Conservation (phyloP, 345 rosid species). For the Pelargonium nanum region DNA sequence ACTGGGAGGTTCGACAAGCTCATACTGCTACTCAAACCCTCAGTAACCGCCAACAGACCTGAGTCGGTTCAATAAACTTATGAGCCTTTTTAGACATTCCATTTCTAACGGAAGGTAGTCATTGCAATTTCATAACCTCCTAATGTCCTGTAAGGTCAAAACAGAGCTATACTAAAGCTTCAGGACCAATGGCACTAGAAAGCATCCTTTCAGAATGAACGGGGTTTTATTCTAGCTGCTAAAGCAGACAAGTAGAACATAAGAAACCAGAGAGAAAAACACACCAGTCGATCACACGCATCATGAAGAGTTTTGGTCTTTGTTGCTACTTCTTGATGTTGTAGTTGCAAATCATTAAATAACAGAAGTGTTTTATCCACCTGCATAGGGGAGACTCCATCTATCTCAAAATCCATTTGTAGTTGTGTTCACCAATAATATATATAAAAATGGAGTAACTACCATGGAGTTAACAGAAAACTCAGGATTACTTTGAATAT, state of each 20-base stretch:
- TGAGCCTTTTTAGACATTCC: too few species aligned
- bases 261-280: slow-evolving; percentile 11
- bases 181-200: too few species aligned
- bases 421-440: too few species aligned
- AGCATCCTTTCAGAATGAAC: too few species aligned
- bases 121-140: background rate
- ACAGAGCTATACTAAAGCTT: background rate
- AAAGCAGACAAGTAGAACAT: background rate
- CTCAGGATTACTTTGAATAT: too few species aligned
- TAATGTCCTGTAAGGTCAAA: background rate
- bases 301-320: slow-evolving; percentile 98
- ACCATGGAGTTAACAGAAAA: background rate
- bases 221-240: background rate
- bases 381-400: slow-evolving; percentile 24
- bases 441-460: background rate
- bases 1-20: background rate
- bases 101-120: too few species aligned
- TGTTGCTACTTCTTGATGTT: slow-evolving; percentile 89
- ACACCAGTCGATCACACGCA: slow-evolving; percentile 90
- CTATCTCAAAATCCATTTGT: too few species aligned
- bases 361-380: slow-evolving; percentile 87
- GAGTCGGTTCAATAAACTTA: background rate
- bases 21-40: background rate
- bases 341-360: slow-evolving; percentile 73
- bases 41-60: too few species aligned